Evolutionary conservation across 768 basidiomycete genomes (phyloP).

Genomic region (Tylopilus sp.): DNA sequence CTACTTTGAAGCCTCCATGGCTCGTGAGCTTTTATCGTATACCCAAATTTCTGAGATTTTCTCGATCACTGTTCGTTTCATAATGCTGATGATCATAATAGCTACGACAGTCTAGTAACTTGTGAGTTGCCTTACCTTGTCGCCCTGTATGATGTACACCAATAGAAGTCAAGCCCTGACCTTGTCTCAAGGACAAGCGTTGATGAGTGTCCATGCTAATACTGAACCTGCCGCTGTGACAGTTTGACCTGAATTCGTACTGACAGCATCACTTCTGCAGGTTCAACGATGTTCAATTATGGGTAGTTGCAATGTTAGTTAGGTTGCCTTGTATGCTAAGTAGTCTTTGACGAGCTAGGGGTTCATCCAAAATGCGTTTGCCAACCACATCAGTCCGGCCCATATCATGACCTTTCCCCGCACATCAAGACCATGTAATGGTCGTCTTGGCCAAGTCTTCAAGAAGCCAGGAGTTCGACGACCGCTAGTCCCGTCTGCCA

Average conservation of each 20-base stretch:
- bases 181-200: slow-evolving; percentile 65
- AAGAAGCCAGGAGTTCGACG: slow-evolving; percentile 21
- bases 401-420: slow-evolving; percentile 41
- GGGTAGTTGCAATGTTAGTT: neutral
- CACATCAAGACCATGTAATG: slow-evolving; percentile 38
- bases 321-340: neutral
- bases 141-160: slow-evolving; percentile 53
- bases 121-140: slow-evolving; percentile 35
- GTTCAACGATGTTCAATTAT: neutral
- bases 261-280: slow-evolving; percentile 18
- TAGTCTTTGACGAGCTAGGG: slow-evolving; percentile 9
- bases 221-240: slow-evolving; percentile 51
- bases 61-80: neutral
- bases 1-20: slow-evolving; percentile 72
- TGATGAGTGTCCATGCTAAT: slow-evolving; percentile 92
- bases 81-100: too few species aligned
- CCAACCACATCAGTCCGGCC: slow-evolving; percentile 54
- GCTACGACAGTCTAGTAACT: too few species aligned
- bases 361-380: slow-evolving; percentile 59
- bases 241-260: slow-evolving; percentile 9
- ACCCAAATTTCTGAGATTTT: slow-evolving; percentile 88
- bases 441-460: slow-evolving; percentile 30
- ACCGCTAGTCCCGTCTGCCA: slow-evolving; percentile 35
- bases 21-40: slow-evolving; percentile 70
- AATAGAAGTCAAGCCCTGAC: slow-evolving; percentile 93